Base-by-base conservation (phyloP, 2,329 filamentous ascomycete genomes). In the Penicillium paneum region DNA sequence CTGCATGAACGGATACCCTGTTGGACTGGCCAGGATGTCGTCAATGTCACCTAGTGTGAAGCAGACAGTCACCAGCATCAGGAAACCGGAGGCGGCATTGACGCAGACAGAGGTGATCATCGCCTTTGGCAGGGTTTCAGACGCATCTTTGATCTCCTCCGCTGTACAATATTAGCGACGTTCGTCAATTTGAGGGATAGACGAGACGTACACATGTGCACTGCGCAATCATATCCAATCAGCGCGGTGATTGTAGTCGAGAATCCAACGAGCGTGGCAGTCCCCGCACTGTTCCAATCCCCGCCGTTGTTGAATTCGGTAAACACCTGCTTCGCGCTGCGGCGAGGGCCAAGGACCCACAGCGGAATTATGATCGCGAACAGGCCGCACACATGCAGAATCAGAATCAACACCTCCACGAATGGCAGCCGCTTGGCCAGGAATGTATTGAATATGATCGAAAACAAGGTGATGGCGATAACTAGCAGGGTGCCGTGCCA, bases 131-230 rank as follows among this genome's bases (percentile, higher is more conserved):
- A 77, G 61, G 1, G 69, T 66, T 5, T 58, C 56, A 0, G 67
- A 67, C 0, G 75, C 71, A 43, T 76, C 65, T 31, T 64, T 62
- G 19, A 76, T 67, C 57, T 78, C 75, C 56, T 78, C 75, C 8
- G 73, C 62, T 60, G 21, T 13, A 28, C 1, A 39, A n/a, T 31
- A 29, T 48, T 39, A 48, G 32, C n/a, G 1, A 29, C 7, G 8
- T 38, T 36, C 44, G 1, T 48, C 12, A 4, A 10, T 28, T 13
- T 19, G 28, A 54, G 53, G 31, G 29, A 32, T n/a, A 24, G 24
- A 41, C 48, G n/a, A 36, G 21, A 41, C 48, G n/a, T 52, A 55
- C 48, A 51, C 21, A 61, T 61, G 3, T 61, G 58, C 3, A 56
- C 55, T 2, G 56, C 55, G 10, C 31, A 54, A 32, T 41, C 54